A percentile compares a stretch with the other conserved stretches of the same genome.
Evolutionary conservation across 2,329 filamentous ascomycete genomes (phyloP).

Genomic region (Huntiella omanensis): DNA sequence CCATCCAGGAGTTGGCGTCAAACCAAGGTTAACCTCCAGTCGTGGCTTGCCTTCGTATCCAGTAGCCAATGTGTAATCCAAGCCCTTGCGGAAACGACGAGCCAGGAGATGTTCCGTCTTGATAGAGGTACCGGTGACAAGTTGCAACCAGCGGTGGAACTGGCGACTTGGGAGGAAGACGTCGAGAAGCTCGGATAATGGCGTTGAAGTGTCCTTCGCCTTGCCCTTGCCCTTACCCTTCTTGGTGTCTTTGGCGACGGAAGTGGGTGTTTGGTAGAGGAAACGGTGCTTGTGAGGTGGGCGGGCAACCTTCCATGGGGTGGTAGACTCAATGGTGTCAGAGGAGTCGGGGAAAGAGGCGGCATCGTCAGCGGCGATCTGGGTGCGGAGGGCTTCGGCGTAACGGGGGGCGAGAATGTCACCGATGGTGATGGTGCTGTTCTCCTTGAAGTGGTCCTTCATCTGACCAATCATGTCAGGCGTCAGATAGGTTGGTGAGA

Average conservation of each 20-base stretch:
- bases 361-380: slow-evolving; percentile 48
- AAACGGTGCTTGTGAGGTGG: slow-evolving; percentile 94
- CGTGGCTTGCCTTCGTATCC: slow-evolving; percentile 60
- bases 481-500: slow-evolving; percentile 76
- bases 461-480: slow-evolving; percentile 79
- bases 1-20: slow-evolving; percentile 77
- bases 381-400: slow-evolving; percentile 46
- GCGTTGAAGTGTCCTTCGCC: slow-evolving; percentile 19
- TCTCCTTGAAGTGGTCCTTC: slow-evolving; percentile 58
- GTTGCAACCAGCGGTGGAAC: slow-evolving; percentile 77
- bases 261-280: slow-evolving; percentile 45
- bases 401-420: slow-evolving; percentile 67
- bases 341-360: slow-evolving; percentile 27
- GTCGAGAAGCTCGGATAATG: slow-evolving; percentile 62
- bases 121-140: slow-evolving; percentile 59
- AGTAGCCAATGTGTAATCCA: slow-evolving; percentile 86
- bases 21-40: slow-evolving; percentile 68
- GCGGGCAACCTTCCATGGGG: slow-evolving; percentile 54
- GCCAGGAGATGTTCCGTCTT: slow-evolving; percentile 56
- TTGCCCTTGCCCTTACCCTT: slow-evolving; percentile 7
- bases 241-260: slow-evolving; percentile 19
- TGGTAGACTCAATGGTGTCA: slow-evolving; percentile 36
- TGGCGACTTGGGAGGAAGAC: slow-evolving; percentile 65
- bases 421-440: slow-evolving; percentile 67
- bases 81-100: slow-evolving; percentile 66